Base-by-base conservation (phyloP, 1,284 basidiomycete genomes). In the Sporisorium sorghi region DNA sequence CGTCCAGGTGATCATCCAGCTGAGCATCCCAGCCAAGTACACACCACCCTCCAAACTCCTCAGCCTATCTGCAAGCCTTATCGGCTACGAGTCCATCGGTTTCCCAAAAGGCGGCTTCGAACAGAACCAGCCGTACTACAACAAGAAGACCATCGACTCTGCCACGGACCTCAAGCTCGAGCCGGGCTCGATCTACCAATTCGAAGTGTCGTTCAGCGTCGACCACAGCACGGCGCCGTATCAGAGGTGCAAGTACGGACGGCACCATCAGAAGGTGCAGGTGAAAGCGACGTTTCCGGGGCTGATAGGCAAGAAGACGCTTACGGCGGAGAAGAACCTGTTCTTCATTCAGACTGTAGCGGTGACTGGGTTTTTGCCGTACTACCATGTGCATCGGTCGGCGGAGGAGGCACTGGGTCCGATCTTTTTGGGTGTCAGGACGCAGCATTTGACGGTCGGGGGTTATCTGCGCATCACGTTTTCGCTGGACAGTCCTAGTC, bases 391-490 rank as follows among this genome's bases (percentile, higher is more conserved):
- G 6, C 70, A 76, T 33, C 51, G 74, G 23, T 51, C 56, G 9
- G 66, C 62, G 17, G 70, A 65, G 40, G 62, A 76, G 19, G 65
- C 37, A 0, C 53, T 76, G 9, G 74, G 74, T 0, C 74, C 74
- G n/a, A 66, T 76, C 40, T 69, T 73, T 23, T 12, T 76, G 26
- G 66, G 70, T 17, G 51, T 73, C 0, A 47, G 70, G 21, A 69
- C 74, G 17, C 74, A 76, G 52, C 75, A 77, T 49, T 37, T 77
- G 32, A 77, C 71, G 3, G 75, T 77, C 1, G 75, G 75, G n/a
- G 75, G 75, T 3, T 77, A 77, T 33, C 43, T 77, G 10, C 53
- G 70, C 39, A 55, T 70, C 55, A 73, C 74, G 0, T 73, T 77
- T 30, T 70, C 67, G 19, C 67, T 77, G 2, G 71, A 66, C 39